Conservation (phyloP, 2,329 filamentous ascomycete species). For the Trichoderma lentiforme region DNA sequence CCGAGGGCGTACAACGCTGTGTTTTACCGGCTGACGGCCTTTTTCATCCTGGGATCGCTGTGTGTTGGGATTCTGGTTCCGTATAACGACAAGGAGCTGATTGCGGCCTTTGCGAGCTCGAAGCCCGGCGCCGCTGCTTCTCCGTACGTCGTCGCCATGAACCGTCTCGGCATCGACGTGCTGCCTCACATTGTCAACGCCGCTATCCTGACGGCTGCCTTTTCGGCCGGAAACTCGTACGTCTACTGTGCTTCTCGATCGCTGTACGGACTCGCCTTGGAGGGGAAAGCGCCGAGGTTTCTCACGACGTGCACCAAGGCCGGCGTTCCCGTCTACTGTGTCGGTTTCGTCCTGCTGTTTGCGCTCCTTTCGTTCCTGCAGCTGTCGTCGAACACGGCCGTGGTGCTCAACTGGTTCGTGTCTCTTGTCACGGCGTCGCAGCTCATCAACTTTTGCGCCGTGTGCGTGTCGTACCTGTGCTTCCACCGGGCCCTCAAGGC, state of each 20-base stretch:
- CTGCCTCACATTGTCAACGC: slow-evolving; percentile 72
- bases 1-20: slow-evolving; percentile 74
- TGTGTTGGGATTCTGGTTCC: slow-evolving; percentile 70
- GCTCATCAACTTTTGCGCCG: slow-evolving; percentile 68
- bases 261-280: slow-evolving; percentile 65
- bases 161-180: slow-evolving; percentile 58
- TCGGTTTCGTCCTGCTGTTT: slow-evolving; percentile 62
- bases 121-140: slow-evolving; percentile 67
- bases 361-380: slow-evolving; percentile 71
- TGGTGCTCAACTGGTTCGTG: slow-evolving; percentile 71
- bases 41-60: slow-evolving; percentile 73
- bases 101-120: slow-evolving; percentile 54
- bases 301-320: slow-evolving; percentile 58
- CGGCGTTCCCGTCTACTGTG: slow-evolving; percentile 73
- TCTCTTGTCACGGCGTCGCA: slow-evolving; percentile 68
- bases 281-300: slow-evolving; percentile 62
- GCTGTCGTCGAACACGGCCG: slow-evolving; percentile 60
- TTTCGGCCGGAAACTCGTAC: slow-evolving; percentile 64
- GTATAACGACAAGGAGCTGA: slow-evolving; percentile 62
- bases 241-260: slow-evolving; percentile 65
- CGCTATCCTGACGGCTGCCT: slow-evolving; percentile 64
- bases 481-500: slow-evolving; percentile 67
- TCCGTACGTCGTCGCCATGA: slow-evolving; percentile 66
- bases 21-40: slow-evolving; percentile 71
- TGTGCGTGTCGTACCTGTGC: slow-evolving; percentile 67